Percentiles rank a stretch among this genome's conserved stretches.
Conservation (phyloP, 2,329 filamentous ascomycete species). For the Bipolaris cookei region DNA sequence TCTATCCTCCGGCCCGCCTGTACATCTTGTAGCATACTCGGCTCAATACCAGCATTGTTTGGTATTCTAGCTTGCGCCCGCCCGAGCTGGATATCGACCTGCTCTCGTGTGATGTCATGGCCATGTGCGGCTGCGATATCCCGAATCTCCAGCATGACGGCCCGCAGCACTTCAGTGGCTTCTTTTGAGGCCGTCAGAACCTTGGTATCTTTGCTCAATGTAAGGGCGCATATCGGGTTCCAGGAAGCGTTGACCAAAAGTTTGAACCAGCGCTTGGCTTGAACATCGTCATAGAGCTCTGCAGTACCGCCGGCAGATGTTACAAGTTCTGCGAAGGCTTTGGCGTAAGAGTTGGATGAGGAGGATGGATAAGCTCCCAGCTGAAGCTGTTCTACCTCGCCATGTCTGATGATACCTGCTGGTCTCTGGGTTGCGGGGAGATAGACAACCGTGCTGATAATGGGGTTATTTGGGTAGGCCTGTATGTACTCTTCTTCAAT, state of each 20-base stretch:
- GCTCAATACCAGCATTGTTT: conserved; percentile 51
- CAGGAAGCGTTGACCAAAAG: conserved; percentile 66
- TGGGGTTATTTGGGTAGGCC: conserved; percentile 58
- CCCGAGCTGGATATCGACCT: conserved; percentile 49
- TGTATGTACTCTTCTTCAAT: conserved; percentile 63
- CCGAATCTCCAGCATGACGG: conserved; percentile 56
- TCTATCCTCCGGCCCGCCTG: conserved; percentile 53
- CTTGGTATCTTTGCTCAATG: conserved; percentile 59
- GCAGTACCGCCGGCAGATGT: conserved; percentile 54
- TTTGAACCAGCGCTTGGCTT: conserved; percentile 65
- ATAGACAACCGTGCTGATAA: conserved; percentile 64
- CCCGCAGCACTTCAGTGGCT: conserved; percentile 47
- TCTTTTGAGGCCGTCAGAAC: conserved; percentile 55
- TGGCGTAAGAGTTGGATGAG: conserved; percentile 21
- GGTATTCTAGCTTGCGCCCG: conserved; percentile 48
- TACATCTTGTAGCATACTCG: conserved; percentile 60
- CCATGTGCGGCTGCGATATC: conserved; percentile 52
- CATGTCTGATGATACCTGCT: conserved; percentile 57
- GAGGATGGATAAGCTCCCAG: conserved; percentile 58
- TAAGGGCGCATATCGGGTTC: conserved; percentile 66
- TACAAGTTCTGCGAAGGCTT: conserved; percentile 53
- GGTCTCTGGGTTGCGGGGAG: conserved; percentile 59
- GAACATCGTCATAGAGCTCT: conserved; percentile 61
- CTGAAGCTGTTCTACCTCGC: conserved; percentile 56
- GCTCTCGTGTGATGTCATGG: conserved; percentile 47